phyloP scores from a whole-genome alignment of 768 basidiomycete species.

The Solioccasus polychromus region DNA sequence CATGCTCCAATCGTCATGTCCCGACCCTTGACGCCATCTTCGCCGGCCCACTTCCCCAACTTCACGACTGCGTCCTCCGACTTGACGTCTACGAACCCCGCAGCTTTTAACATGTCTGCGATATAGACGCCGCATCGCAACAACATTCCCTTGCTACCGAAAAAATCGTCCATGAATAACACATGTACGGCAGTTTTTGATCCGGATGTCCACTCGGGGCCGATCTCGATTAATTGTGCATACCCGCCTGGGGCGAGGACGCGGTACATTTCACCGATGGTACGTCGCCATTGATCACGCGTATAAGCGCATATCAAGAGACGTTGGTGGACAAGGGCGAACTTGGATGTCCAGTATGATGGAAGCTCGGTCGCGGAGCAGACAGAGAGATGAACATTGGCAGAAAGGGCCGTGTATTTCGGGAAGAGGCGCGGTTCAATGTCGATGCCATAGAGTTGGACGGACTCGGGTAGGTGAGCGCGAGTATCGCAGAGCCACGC shows the following conservation, averaged over 20 bases:
- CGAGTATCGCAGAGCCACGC: slow-evolving; percentile 23
- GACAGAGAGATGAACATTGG: slow-evolving; percentile 20
- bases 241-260: slow-evolving; percentile 34
- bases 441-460: slow-evolving; percentile 25
- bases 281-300: slow-evolving; percentile 25
- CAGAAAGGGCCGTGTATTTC: neutral
- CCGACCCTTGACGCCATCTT: slow-evolving; percentile 18
- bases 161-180: slow-evolving; percentile 11
- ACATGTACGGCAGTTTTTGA: slow-evolving; percentile 7
- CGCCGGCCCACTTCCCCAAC: slow-evolving; percentile 25
- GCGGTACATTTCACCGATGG: slow-evolving; percentile 27
- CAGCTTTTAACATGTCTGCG: slow-evolving; percentile 18
- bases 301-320: slow-evolving; percentile 30
- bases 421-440: slow-evolving; percentile 25
- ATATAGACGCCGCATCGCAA: neutral
- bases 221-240: slow-evolving; percentile 31
- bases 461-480: slow-evolving; percentile 12
- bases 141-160: slow-evolving; percentile 9
- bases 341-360: slow-evolving; percentile 27
- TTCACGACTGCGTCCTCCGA: slow-evolving; percentile 17
- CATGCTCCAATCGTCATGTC: slow-evolving; percentile 17
- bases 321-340: slow-evolving; percentile 33
- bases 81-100: slow-evolving; percentile 19
- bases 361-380: slow-evolving; percentile 29
- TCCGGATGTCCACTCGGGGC: slow-evolving; percentile 15